A percentile compares a stretch with the other conserved stretches of the same genome.
These are phyloP conservation scores for Phaeosphaeria sp. DNA, from an alignment of 2,329 filamentous ascomycete genomes.

Conservation along the genomic window DNA sequence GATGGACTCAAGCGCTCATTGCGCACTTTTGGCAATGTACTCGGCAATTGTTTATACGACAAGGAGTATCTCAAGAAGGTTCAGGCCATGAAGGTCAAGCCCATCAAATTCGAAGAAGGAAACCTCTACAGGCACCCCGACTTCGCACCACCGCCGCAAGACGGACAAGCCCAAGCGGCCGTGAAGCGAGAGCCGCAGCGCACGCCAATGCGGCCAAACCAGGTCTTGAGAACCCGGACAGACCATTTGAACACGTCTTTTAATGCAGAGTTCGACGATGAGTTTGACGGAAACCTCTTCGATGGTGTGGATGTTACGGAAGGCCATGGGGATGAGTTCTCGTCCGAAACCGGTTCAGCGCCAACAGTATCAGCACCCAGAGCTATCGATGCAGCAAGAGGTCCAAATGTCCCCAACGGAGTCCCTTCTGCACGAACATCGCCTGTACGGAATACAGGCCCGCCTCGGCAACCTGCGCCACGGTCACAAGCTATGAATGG, in stretches of 20 bases:
- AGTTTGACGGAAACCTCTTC: slow-evolving; percentile 61
- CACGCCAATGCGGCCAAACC: slow-evolving; percentile 30
- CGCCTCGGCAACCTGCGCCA: slow-evolving; percentile 26
- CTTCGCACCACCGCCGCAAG: slow-evolving; percentile 60
- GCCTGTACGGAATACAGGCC: slow-evolving; percentile 25
- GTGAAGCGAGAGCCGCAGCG: slow-evolving; percentile 37
- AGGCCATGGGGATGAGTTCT: slow-evolving; percentile 69
- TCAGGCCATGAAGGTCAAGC: slow-evolving; percentile 83
- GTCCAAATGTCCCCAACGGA: slow-evolving; percentile 18
- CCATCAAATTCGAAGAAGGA: slow-evolving; percentile 78
- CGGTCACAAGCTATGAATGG: slow-evolving; percentile 33
- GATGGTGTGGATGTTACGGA: slow-evolving; percentile 63
- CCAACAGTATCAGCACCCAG: slow-evolving; percentile 14
- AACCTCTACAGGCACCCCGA: slow-evolving; percentile 82
- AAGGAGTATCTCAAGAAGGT: slow-evolving; percentile 91
- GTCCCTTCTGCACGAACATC: slow-evolving; percentile 27
- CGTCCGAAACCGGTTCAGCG: slow-evolving; percentile 32
- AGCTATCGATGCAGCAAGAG: slow-evolving; percentile 17
- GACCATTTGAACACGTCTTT: slow-evolving; percentile 44
- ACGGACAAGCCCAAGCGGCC: slow-evolving; percentile 32
- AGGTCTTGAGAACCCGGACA: slow-evolving; percentile 33
- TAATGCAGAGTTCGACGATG: slow-evolving; percentile 59
- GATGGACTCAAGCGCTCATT: slow-evolving; percentile 90
- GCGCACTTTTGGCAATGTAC: slow-evolving; percentile 90
- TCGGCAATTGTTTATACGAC: slow-evolving; percentile 99